These are phyloP conservation scores for Coemansia sp. DNA, from an alignment of 192 early-diverging fungal genomes.

Conservation along the genomic window DNA sequence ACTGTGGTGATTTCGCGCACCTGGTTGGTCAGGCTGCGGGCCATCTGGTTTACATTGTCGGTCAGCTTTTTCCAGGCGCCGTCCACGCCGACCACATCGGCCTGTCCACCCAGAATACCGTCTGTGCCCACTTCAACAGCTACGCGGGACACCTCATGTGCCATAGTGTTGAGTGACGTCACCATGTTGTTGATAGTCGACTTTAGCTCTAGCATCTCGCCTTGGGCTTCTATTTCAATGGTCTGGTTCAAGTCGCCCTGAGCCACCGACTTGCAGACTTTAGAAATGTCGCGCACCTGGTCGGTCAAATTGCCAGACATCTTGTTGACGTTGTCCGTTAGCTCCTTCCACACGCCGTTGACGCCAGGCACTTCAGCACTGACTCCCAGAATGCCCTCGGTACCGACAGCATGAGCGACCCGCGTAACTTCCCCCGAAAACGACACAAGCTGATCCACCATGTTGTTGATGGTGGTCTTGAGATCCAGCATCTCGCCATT, in stretches of 20 bases:
- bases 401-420: conserved; percentile 58
- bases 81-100: conserved; percentile 54
- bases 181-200: conserved; percentile 67
- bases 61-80: conserved; percentile 65
- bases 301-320: conserved; percentile 64
- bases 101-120: conserved; percentile 57
- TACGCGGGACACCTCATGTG: conserved; percentile 65
- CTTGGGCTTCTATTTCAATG: conserved; percentile 57
- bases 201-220: conserved; percentile 61
- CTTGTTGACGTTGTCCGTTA: conserved; percentile 61
- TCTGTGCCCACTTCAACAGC: conserved; percentile 62
- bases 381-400: conserved; percentile 57
- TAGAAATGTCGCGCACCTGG: conserved; percentile 60
- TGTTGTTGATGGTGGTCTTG: conserved; percentile 51
- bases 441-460: conserved; percentile 53
- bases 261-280: conserved; percentile 62
- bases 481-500: conserved; percentile 61
- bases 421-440: conserved; percentile 56
- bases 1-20: conserved; percentile 62
- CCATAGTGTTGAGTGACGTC: conserved; percentile 58
- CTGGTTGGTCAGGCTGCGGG: conserved; percentile 60
- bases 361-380: conserved; percentile 54
- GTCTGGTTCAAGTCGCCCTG: conserved; percentile 59
- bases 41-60: conserved; percentile 66
- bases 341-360: conserved; percentile 56